phyloP scores from a whole-genome alignment of 768 basidiomycete species.

The Trametes cubensis region DNA sequence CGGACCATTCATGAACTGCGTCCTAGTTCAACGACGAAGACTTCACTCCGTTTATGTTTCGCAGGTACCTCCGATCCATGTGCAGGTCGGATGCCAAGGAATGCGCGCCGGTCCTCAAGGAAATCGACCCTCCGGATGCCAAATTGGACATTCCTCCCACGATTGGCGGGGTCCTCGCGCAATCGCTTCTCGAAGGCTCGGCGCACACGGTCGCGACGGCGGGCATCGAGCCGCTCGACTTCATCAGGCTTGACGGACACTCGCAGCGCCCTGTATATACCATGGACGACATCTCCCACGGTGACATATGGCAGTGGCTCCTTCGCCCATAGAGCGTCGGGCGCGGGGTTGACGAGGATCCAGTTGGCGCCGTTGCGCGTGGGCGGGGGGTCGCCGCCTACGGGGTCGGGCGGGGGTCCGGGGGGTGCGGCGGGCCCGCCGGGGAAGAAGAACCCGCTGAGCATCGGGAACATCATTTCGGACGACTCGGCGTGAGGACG shows the following conservation, averaged over 20 bases:
- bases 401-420: slow-evolving; percentile 12
- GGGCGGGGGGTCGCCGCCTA: slow-evolving; percentile 24
- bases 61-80: background rate
- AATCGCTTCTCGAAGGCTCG: slow-evolving; percentile 9
- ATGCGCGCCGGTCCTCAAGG: slow-evolving; percentile 6
- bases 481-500: slow-evolving; percentile 26
- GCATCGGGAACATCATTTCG: slow-evolving; percentile 36
- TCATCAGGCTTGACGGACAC: slow-evolving; percentile 42
- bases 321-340: slow-evolving; percentile 21
- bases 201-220: background rate
- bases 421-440: background rate
- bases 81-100: slow-evolving; percentile 11
- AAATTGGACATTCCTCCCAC: slow-evolving; percentile 3
- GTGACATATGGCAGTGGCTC: slow-evolving; percentile 35
- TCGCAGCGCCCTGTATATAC: slow-evolving; percentile 49
- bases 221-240: slow-evolving; percentile 37
- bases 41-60: background rate
- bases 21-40: slow-evolving; percentile 16
- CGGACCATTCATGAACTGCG: background rate
- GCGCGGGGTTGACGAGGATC: slow-evolving; percentile 39
- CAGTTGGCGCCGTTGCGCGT: slow-evolving; percentile 58
- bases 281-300: slow-evolving; percentile 52
- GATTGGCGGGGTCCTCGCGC: slow-evolving; percentile 8
- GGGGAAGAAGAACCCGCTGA: slow-evolving; percentile 37
- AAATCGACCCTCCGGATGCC: slow-evolving; percentile 16